Conservation (phyloP, 768 basidiomycete genomes). For the Crepidotus variabilis region DNA sequence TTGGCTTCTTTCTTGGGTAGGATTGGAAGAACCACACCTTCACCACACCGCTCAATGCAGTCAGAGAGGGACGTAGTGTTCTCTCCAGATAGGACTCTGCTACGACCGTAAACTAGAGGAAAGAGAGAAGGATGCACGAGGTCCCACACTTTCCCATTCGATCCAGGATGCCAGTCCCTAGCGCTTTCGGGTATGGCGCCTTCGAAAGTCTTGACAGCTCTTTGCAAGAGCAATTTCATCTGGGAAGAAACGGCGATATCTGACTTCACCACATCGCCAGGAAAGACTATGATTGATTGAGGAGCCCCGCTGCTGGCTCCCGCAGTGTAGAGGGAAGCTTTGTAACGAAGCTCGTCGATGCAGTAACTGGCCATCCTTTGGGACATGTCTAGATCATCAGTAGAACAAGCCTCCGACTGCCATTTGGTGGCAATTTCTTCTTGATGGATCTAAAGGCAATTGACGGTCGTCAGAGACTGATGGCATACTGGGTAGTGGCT, state of each 20-base stretch:
- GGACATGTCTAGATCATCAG: constrained; percentile 16
- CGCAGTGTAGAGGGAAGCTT: constrained; percentile 10
- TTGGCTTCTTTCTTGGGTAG: too few relatives aligned
- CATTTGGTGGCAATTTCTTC: constrained; percentile 20
- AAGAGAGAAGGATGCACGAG: constrained; percentile 44
- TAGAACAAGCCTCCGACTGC: constrained; percentile 19
- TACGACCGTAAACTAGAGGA: constrained; percentile 32
- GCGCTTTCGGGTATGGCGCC: constrained; percentile 24
- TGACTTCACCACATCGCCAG: constrained; percentile 27
- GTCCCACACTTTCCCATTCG: constrained; percentile 39
- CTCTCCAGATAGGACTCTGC: constrained; percentile 15
- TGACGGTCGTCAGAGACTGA: not conserved
- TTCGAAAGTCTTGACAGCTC: constrained; percentile 27
- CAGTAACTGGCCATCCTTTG: constrained; percentile 22
- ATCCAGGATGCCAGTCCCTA: constrained; percentile 46
- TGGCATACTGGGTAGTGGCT: not conserved
- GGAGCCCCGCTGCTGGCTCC: not conserved
- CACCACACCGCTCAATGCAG: constrained; percentile 19
- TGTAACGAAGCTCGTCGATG: constrained; percentile 23
- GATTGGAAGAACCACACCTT: constrained; percentile 18
- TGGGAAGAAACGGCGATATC: constrained; percentile 25
- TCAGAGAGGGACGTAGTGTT: constrained; percentile 16
- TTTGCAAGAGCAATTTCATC: constrained; percentile 19
- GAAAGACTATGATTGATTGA: constrained; percentile 18
- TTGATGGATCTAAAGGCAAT: constrained; percentile 15